Evolutionary conservation across 2,329 filamentous ascomycete genomes (phyloP).

Genomic region (Paraphaeosphaeria sporulosa): DNA sequence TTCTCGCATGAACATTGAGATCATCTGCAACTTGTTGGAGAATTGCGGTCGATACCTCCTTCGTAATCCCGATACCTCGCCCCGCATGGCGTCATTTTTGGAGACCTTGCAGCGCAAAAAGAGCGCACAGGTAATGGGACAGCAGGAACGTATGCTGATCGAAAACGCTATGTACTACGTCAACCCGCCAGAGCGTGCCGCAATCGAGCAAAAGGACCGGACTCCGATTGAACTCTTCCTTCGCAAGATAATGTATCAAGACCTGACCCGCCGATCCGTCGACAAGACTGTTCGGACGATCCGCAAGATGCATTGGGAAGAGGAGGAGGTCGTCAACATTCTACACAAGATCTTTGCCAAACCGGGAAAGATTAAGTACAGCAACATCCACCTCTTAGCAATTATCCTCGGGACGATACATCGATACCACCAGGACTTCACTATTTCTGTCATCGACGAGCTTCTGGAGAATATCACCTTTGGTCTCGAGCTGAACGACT

Average conservation of each 20-base stretch:
- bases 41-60: constrained; percentile 95
- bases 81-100: constrained; percentile 90
- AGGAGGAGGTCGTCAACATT: constrained; percentile 80
- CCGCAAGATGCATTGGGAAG: constrained; percentile 96
- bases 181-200: constrained; percentile 89
- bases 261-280: constrained; percentile 93
- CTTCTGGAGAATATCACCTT: constrained; percentile 86
- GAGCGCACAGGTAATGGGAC: constrained; percentile 89
- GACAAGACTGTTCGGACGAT: constrained; percentile 94
- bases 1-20: constrained; percentile 98
- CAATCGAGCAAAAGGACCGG: constrained; percentile 95
- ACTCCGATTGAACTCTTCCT: constrained; percentile 93
- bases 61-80: constrained; percentile 89
- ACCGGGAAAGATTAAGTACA: constrained; percentile 96
- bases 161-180: constrained; percentile 99
- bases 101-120: constrained; percentile 97
- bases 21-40: constrained; percentile 93
- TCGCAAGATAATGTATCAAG: constrained; percentile 88
- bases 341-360: constrained; percentile 94
- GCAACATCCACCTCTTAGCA: constrained; percentile 91
- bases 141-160: constrained; percentile 96
- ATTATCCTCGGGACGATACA: constrained; percentile 89
- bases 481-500: constrained; percentile 94
- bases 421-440: constrained; percentile 90
- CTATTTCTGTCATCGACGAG: constrained; percentile 90